phyloP scores from a whole-genome alignment of 2,329 filamentous ascomycete species.

The Phialemoniopsis sp. region DNA sequence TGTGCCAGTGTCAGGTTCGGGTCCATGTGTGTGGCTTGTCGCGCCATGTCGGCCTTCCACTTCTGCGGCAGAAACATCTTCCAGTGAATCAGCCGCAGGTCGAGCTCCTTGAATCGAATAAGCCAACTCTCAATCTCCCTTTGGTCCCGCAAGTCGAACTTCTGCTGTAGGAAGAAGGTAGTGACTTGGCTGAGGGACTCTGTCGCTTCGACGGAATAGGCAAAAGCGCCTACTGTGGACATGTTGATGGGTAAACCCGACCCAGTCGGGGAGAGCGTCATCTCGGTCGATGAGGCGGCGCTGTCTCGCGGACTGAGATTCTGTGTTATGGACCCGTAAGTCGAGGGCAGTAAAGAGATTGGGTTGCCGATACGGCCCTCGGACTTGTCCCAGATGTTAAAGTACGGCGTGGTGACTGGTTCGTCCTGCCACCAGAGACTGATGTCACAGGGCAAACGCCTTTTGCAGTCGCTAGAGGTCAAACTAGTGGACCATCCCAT shows the following conservation, averaged over 20 bases:
- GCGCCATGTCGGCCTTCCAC: constrained; percentile 33
- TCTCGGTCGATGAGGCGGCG: constrained; percentile 3
- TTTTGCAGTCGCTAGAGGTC: constrained; percentile 22
- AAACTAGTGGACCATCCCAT: constrained; percentile 27
- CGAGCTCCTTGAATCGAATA: constrained; percentile 41
- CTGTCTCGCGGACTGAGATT: constrained; percentile 6
- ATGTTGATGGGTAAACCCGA: constrained; percentile 16
- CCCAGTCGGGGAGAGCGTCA: constrained; percentile 1
- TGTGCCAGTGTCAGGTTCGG: constrained; percentile 43
- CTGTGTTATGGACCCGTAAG: constrained; percentile 6
- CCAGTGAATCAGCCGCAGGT: constrained; percentile 39
- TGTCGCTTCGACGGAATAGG: constrained; percentile 41
- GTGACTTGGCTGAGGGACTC: constrained; percentile 40
- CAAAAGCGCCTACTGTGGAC: constrained; percentile 36
- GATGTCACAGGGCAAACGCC: constrained; percentile 31
- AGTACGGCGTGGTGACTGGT: constrained; percentile 33
- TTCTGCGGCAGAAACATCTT: constrained; percentile 37
- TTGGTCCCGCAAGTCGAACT: constrained; percentile 29
- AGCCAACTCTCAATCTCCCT: constrained; percentile 38
- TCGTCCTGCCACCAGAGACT: constrained; percentile 32
- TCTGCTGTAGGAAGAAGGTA: constrained; percentile 38
- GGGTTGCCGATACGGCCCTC: constrained; percentile 31
- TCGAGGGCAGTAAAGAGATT: constrained; percentile 28
- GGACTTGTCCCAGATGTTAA: constrained; percentile 39
- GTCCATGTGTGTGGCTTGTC: constrained; percentile 32